Conservation (phyloP, 306 rosid genomes). For the Quercus dentata region DNA sequence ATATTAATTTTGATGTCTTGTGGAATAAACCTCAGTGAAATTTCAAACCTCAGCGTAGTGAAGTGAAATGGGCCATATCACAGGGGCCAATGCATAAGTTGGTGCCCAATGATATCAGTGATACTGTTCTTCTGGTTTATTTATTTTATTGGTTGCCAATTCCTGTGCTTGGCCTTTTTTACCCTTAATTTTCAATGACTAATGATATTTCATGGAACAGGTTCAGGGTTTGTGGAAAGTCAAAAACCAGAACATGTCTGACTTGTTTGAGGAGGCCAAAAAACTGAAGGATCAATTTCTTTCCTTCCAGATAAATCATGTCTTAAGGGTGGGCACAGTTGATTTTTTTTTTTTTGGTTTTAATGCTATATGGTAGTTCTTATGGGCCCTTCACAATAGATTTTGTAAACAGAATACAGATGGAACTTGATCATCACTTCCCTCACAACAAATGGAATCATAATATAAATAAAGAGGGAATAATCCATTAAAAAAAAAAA, state of each 20-base stretch:
- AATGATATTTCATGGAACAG: conserved; percentile 45
- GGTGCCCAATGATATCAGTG: background rate
- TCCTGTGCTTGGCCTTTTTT: conserved; percentile 7
- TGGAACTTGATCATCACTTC: background rate
- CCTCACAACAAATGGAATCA: background rate
- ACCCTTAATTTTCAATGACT: conserved; percentile 12
- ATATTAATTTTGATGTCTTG: background rate
- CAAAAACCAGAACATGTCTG: conserved; percentile 56
- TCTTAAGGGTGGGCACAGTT: conserved; percentile 73
- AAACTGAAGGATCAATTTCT: conserved; percentile 64
- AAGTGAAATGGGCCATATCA: background rate
- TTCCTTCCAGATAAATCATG: conserved; percentile 76
- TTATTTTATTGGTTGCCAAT: background rate
- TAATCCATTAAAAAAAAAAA: background rate
- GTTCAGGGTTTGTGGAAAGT: conserved; percentile 85
- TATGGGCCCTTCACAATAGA: background rate
- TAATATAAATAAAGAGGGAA: background rate
- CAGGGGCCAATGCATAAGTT: background rate
- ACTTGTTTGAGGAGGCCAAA: conserved; percentile 60
- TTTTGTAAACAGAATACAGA: background rate
- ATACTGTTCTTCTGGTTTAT: background rate
- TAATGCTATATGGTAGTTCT: background rate
- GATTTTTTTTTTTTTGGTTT: background rate
- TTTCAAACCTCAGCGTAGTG: background rate
- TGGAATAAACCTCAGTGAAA: background rate